Evolutionary conservation across 2,329 filamentous ascomycete species (phyloP).

Genomic region (Verticillium klebahnii): DNA sequence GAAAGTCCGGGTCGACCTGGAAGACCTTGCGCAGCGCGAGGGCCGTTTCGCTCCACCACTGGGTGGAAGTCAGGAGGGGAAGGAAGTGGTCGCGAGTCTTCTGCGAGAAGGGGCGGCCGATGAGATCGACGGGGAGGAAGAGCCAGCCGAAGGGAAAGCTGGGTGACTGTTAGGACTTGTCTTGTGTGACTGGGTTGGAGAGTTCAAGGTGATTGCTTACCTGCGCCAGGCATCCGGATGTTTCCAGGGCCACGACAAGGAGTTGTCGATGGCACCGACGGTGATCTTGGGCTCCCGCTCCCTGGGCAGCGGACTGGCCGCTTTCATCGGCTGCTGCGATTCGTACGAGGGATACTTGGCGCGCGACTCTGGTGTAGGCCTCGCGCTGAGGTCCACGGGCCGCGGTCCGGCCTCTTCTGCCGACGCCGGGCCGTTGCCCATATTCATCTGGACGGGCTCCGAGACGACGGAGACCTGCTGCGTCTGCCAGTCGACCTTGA

Average conservation of each 20-base stretch:
- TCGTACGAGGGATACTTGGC: slow-evolving; percentile 60
- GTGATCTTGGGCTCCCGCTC: slow-evolving; percentile 57
- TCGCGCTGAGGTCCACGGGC: slow-evolving; percentile 51
- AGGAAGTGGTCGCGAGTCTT: slow-evolving; percentile 92
- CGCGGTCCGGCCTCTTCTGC: slow-evolving; percentile 51
- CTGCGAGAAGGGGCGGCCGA: slow-evolving; percentile 92
- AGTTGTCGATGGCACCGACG: slow-evolving; percentile 95
- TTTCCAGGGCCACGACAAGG: slow-evolving; percentile 98
- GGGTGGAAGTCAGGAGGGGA: slow-evolving; percentile 87
- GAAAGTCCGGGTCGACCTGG: slow-evolving; percentile 88
- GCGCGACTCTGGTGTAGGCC: slow-evolving; percentile 32
- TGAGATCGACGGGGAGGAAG: slow-evolving; percentile 92
- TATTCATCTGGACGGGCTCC: slow-evolving; percentile 68
- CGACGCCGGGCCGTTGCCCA: slow-evolving; percentile 39
- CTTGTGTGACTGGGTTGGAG: background rate
- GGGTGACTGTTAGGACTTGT: slow-evolving; percentile 17
- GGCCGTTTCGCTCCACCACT: slow-evolving; percentile 97
- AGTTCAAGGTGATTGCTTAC: slow-evolving; percentile 21
- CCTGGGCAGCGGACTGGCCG: slow-evolving; percentile 47
- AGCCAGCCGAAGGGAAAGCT: slow-evolving; percentile 99
- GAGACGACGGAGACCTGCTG: slow-evolving; percentile 82
- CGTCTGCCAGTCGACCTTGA: slow-evolving; percentile 84
- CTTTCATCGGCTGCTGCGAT: slow-evolving; percentile 79
- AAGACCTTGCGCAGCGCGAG: slow-evolving; percentile 82
- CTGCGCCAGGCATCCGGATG: slow-evolving; percentile 84